These are phyloP conservation scores for Helianthus tuberosus DNA, from an alignment of 129 eudicot species.

Conservation along the genomic window DNA sequence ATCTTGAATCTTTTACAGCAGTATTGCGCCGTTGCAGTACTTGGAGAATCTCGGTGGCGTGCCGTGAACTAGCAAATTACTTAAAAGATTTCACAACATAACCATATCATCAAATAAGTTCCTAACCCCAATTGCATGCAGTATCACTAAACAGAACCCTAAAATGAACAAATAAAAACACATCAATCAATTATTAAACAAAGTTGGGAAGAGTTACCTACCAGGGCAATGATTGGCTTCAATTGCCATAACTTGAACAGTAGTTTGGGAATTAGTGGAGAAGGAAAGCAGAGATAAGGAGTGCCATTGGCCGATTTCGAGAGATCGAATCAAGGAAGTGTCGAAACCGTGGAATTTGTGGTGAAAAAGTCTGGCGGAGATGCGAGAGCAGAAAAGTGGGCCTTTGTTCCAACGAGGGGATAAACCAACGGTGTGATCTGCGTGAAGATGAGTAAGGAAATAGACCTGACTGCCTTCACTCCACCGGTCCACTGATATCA, in stretches of 20 bases:
- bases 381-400: conserved; percentile 69
- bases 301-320: conserved; percentile 59
- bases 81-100: too few relatives aligned
- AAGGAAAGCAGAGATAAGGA: conserved; percentile 52
- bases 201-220: too few relatives aligned
- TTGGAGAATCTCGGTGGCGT: too few relatives aligned
- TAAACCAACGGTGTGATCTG: conserved; percentile 87
- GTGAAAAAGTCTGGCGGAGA: conserved; percentile 77
- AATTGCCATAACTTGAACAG: conserved; percentile 58
- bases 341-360: conserved; percentile 73
- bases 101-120: too few relatives aligned
- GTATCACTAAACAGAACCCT: neutral
- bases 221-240: conserved; percentile 95
- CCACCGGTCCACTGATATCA: conserved; percentile 92
- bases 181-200: too few relatives aligned
- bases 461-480: conserved; percentile 68
- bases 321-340: conserved; percentile 57
- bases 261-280: conserved; percentile 36
- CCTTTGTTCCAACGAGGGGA: conserved; percentile 70
- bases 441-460: conserved; percentile 88
- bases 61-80: too few relatives aligned
- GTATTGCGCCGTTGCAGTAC: too few relatives aligned
- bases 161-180: too few relatives aligned
- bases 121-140: neutral
- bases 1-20: too few relatives aligned